Evolutionary conservation across 306 rosid species (phyloP), one percentile per base, ranked within the genome.

Genomic region (Cucurbita maxima): DNA sequence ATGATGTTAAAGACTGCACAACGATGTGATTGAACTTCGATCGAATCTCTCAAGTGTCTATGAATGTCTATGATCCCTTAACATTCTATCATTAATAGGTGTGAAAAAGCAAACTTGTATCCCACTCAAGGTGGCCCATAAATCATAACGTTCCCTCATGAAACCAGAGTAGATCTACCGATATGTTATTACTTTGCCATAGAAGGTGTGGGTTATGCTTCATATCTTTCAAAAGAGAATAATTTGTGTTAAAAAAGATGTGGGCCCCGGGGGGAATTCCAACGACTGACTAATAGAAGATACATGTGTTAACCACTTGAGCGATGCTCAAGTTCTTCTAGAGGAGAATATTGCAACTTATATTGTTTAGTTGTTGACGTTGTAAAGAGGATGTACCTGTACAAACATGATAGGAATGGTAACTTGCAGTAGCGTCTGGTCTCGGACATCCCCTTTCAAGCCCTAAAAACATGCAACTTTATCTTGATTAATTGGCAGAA

Each of bases 341-440:
- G 38, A 69, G 47, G 41, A 25, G 14, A 19, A 47, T 4, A 69
- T 48, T 48, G 22, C 41, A 45, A 41, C 43, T 25, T 22, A 47
- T 7, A 68, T 13, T 13, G 13, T 12, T 67, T 6, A 25, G 18
- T n/a, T 63, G 51, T 67, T 11, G 18, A 15, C 12, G 72, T n/a
- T 47, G 58, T 9, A 68, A 57, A 22, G 68, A 58, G 54, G 59
- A 76, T 60, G 69, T 79, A 93, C 98, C 96, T 88, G 96, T 13
- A 93, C 96, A 81, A 93, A 90, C 86, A 93, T 88, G 79, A 85
- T 82, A 52, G 98, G 97, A 81, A 85, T 79, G 12, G 81, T 76
- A 61, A 90, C 86, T 79, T 81, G 82, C 78, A 90, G 78, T 37
- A 93, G 81, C 22, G 82, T 82, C 79, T 84, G 94, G 82, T 90